These are phyloP conservation scores for Argentina anserina DNA, from an alignment of 306 rosid genomes.

Conservation along the genomic window DNA sequence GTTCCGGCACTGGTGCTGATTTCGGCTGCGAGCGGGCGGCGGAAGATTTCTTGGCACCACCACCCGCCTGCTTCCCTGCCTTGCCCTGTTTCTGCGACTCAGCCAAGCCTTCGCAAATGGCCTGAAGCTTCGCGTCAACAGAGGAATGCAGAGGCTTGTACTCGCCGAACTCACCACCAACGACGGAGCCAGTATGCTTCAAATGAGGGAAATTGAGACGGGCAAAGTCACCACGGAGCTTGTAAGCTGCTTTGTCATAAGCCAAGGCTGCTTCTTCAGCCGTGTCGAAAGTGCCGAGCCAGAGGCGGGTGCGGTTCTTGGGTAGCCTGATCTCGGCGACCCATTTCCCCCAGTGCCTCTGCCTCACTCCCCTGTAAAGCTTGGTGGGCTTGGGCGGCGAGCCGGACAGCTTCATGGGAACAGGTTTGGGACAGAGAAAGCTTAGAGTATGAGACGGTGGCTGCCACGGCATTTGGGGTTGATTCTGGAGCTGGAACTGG, in stretches of 20 bases:
- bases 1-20: neutral
- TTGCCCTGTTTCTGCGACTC: conserved; percentile 64
- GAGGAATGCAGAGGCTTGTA: conserved; percentile 84
- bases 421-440: conserved; percentile 53
- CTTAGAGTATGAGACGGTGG: conserved; percentile 17
- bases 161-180: conserved; percentile 68
- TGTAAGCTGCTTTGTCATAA: conserved; percentile 89
- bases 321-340: conserved; percentile 98
- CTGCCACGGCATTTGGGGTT: conserved; percentile 19
- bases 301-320: conserved; percentile 84
- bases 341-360: conserved; percentile 99
- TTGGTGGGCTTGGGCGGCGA: conserved; percentile 61
- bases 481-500: conserved; percentile 48
- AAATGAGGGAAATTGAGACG: conserved; percentile 88
- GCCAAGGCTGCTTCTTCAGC: conserved; percentile 99
- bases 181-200: conserved; percentile 54
- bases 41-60: conserved; percentile 25
- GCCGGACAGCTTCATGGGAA: conserved; percentile 69
- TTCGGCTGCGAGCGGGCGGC: neutral
- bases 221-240: conserved; percentile 93
- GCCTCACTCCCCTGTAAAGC: conserved; percentile 93
- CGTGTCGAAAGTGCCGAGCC: conserved; percentile 97
- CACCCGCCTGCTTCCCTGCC: conserved; percentile 32
- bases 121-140: conserved; percentile 91
- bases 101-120: conserved; percentile 80